Evolutionary conservation across 352 stramenopile species (phyloP), one percentile per base, ranked within the genome.

Genomic region (Phytopythium montanum): DNA sequence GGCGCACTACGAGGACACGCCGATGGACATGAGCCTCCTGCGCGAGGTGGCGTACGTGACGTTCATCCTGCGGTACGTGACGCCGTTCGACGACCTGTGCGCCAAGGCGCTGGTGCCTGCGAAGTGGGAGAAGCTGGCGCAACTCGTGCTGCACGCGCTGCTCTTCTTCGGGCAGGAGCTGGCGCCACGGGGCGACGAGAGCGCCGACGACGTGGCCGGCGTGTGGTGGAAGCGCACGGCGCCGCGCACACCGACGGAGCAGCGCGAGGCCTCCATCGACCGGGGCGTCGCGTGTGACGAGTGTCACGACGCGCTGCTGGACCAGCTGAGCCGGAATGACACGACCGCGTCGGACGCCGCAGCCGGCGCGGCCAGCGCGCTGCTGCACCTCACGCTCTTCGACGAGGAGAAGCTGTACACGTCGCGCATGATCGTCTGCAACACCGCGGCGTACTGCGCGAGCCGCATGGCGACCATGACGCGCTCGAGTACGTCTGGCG

Each of bases 321-420:
- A 87, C n/a, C 18, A 28, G 49, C 33, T 55, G 14, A 28, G 49
- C 49, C 55, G 66, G 19, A 75, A 64, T 13, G 75, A 79, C n/a
- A 51, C 41, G 23, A 44, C 56, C 28, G 53, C 62, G 31, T 54
- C 70, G 19, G 65, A 65, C 39, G 69, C 68, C 31, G 74, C 61
- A 59, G 59, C 68, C 38, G 69, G 64, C 36, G 46, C 62, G 9
- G 58, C 71, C 19, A 68, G 63, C 2, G 52, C 33, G 33, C 36
- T 92, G 34, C 60, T 92, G 45, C 75, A 75, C 21, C 61, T 90
- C 33, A 85, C 82, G 12, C 62, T 89, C 14, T 84, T 93, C 59
- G 80, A 85, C 16, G 81, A 95, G 54, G 79, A 89, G 44, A 92
- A 93, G 65, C 60, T 92, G 56, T 89, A 92, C 58, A 79, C 81